Base-by-base conservation (phyloP, 2,329 filamentous ascomycete species). In the Pseudocercospora ulei region DNA sequence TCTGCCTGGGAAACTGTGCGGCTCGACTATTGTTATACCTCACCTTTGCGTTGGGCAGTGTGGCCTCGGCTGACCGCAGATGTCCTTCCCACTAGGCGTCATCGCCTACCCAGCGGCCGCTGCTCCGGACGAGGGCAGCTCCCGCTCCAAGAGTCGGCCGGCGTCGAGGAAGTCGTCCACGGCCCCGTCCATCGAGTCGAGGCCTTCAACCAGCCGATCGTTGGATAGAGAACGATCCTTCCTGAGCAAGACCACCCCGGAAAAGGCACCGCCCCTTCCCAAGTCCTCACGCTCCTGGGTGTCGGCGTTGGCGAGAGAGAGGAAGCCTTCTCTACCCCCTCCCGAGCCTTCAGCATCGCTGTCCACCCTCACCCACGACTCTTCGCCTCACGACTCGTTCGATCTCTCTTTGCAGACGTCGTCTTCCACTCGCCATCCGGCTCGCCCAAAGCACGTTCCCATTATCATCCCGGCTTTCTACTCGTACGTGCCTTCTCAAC, bases 401-500 rank as follows among this genome's bases (percentile, higher is more conserved):
- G 46, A 49, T 27, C 38, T 49, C 9, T 36, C 45, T 7, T 39
- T 22, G 20, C 12, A 22, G 16, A 24, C 30, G n/a, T 28, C 43
- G 16, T 29, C 31, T 17, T 25, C 18, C 16, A 39, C 41, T 38
- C 24, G 35, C 30, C 30, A 24, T 31, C 8, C 40, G 16, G 47
- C 55, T 23, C 56, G 57, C 40, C 55, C 57, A 7, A 65, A 63
- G 56, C 62, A 66, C 60, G 56, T 66, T 51, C 64, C 63, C 36
- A 65, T 66, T 44, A 51, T 65, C 38, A 61, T 64, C 41, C 59
- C 63, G 43, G 55, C 56, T 43, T 62, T 64, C 19, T 51, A 51
- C 38, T 50, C 47, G 18, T 50, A 51, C 45, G 43, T 48, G 23
- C 39, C 45, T 18, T 34, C 39, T 5, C 38, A 35, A 19, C 25